A percentile compares a stretch with the other conserved stretches of the same genome.
phyloP scores from a whole-genome alignment of 495 filamentous ascomycete species.

The Penicillium egyptiacum region DNA sequence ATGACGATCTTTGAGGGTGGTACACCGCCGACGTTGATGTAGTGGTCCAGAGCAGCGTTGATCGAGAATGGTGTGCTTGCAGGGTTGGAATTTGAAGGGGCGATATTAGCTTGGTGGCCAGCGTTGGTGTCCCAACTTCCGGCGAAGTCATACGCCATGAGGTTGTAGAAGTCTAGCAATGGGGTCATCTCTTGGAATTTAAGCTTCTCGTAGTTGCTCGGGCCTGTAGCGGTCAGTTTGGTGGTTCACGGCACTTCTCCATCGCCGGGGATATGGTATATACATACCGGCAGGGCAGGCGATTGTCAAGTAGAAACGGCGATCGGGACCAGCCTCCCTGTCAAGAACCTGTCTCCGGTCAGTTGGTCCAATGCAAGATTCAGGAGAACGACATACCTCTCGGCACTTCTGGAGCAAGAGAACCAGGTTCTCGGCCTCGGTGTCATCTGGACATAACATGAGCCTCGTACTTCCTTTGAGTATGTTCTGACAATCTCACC shows the following conservation, averaged over 20 bases:
- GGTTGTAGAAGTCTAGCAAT: constrained; percentile 75
- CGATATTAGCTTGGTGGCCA: constrained; percentile 84
- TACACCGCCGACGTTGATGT: constrained; percentile 59
- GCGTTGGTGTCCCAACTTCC: constrained; percentile 71
- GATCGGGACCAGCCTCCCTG: constrained; percentile 52
- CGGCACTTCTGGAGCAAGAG: constrained; percentile 66
- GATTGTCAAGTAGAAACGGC: constrained; percentile 74
- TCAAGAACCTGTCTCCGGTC: constrained; percentile 53
- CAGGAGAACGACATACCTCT: constrained; percentile 32
- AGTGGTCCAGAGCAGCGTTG: constrained; percentile 53
- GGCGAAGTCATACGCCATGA: constrained; percentile 84
- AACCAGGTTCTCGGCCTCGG: constrained; percentile 68
- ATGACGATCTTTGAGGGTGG: constrained; percentile 71
- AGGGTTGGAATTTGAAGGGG: constrained; percentile 52
- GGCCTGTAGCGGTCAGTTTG: constrained; percentile 21
- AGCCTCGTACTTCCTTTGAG: neutral
- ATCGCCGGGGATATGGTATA: neutral
- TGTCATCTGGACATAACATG: constrained; percentile 36
- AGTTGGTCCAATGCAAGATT: neutral
- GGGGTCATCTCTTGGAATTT: constrained; percentile 67
- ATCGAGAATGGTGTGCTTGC: constrained; percentile 58
- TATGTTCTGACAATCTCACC: constrained; percentile 23
- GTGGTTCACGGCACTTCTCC: constrained; percentile 19
- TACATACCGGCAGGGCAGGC: constrained; percentile 54
- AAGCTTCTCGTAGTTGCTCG: constrained; percentile 67